Evolutionary conservation across 192 early-diverging fungal genomes (phyloP), one percentile per base, ranked within the genome.

Genomic region (Rhizoclosmatium sp.): DNA sequence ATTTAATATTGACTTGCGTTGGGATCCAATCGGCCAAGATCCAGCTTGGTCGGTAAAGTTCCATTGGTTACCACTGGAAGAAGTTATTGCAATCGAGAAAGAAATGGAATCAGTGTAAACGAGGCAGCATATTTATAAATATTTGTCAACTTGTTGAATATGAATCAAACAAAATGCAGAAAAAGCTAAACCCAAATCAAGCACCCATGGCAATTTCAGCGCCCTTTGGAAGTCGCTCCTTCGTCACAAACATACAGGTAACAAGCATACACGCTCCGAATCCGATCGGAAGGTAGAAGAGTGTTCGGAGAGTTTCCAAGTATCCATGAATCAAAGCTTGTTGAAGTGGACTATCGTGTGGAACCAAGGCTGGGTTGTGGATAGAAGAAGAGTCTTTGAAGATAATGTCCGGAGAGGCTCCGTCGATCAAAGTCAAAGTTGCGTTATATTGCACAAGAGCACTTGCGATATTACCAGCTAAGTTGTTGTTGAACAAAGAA

Each of bases 401-500:
- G 21, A 76, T 12, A 44, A 58, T 39, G 7, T 4, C 9, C 4
- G 69, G 48, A 9, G 7, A 16, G 47, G n/a, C 16, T 12, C 16
- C 41, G 3, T 23, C 10, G 14, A 47, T 39, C 3, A 62, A 5
- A 39, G 21, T 10, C 4, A 76, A 19, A 21, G 47, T n/a, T 12
- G 65, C 46, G 58, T 67, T 67, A 40, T 47, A 67, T n/a, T 21
- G 47, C 54, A 67, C 10, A 41, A 76, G 65, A 39, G 47, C 23
- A 3, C 47, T 66, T 56, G 47, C 45, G 23, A 65, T 42, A 39
- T 76, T 76, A 64, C 23, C 41, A 12, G 41, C 39, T 21, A 89
- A 79, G n/a, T 82, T 79, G 80, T 92, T 92, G 80, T 89, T 90
- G 77, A 92, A 88, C 49, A 93, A 77, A 21, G 91, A 83, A 5